Evolutionary conservation across 345 rosid species (phyloP), one percentile per base, ranked within the genome.

Genomic region (Gossypium raimondii): DNA sequence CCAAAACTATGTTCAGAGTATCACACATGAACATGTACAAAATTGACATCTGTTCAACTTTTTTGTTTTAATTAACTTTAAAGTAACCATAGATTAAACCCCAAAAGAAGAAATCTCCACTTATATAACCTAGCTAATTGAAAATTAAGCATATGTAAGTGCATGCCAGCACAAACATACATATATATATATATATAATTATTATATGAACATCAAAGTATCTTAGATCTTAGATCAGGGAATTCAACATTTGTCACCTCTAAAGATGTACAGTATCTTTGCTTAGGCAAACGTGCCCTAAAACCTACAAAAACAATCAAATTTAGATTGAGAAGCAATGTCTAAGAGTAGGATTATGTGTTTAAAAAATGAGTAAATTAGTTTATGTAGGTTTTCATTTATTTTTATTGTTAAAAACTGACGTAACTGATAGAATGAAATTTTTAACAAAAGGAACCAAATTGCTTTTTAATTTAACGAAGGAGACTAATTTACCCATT

Each of bases 311-410:
- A 22, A 48, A 51, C 7, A 51, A 14, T 5, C 41, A 34, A 4
- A 1, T 34, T 34, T 34, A 34, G 7, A 34, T 5, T 34, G 41
- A 34, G 7, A 34, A 34, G 41, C 41, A 3, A 22, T 22, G 22
- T 22, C 22, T 22, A 27, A 0, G 51, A 48, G 2, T 51, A 2
- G 2, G 18, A 34, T 34, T 0, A 34, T 34, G 0, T 34, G 1
- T 0, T 29, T 4, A 0, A 29, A 29, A 29, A 29, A 29, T 29
- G 0, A 0, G 0, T 29, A 29, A 29, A 29, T 4, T 29, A 29
- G 0, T 34, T 34, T 0, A 34, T 5, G 7, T 5, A 1, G 0
- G 0, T 34, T 34, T 34, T 34, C 0, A 34, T 34, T 0, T 34
- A 34, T 34, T 4, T 29, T 34, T 34, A 34, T 34, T 34, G 0